phyloP scores from a whole-genome alignment of 352 stramenopile genomes.

The Globisporangium nagaii region DNA sequence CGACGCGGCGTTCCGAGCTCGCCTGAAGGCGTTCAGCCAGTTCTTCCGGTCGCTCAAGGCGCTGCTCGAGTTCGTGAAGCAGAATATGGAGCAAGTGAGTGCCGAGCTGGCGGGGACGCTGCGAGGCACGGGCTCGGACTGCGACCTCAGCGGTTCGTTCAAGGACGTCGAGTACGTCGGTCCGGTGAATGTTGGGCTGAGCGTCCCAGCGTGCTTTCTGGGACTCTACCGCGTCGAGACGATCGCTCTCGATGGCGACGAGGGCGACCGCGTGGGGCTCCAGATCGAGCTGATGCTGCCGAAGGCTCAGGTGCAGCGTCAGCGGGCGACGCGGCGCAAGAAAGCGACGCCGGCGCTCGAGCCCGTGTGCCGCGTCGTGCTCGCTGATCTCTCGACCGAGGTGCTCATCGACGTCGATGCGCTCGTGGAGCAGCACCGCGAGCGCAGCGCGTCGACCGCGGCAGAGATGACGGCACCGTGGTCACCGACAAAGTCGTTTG shows the following conservation, averaged over 20 bases:
- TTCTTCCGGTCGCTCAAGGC: slow-evolving; percentile 49
- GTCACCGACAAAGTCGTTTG: slow-evolving; percentile 26
- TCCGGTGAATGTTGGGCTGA: slow-evolving; percentile 40
- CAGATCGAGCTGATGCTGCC: slow-evolving; percentile 57
- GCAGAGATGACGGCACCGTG: slow-evolving; percentile 29
- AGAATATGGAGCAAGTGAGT: slow-evolving; percentile 53
- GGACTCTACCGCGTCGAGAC: slow-evolving; percentile 51
- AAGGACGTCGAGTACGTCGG: slow-evolving; percentile 51
- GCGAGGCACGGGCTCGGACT: slow-evolving; percentile 46
- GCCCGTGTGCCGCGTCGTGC: slow-evolving; percentile 29
- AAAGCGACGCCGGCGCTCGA: slow-evolving; percentile 15
- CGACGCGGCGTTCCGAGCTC: slow-evolving; percentile 37
- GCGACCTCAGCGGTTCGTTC: slow-evolving; percentile 51
- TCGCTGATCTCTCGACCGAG: slow-evolving; percentile 46
- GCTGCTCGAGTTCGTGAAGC: slow-evolving; percentile 46
- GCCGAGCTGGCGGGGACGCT: slow-evolving; percentile 40
- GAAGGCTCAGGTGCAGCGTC: background rate
- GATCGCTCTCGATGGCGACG: slow-evolving; percentile 27
- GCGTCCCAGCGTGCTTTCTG: slow-evolving; percentile 48
- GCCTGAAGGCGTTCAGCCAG: slow-evolving; percentile 52
- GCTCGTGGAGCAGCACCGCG: slow-evolving; percentile 36
- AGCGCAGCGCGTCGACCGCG: slow-evolving; percentile 21
- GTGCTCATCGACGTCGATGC: slow-evolving; percentile 57
- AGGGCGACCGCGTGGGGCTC: slow-evolving; percentile 37
- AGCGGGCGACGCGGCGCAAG: background rate